Evolutionary conservation across 139 green algal species (phyloP).

Genomic region (Nannochloris sp.): DNA sequence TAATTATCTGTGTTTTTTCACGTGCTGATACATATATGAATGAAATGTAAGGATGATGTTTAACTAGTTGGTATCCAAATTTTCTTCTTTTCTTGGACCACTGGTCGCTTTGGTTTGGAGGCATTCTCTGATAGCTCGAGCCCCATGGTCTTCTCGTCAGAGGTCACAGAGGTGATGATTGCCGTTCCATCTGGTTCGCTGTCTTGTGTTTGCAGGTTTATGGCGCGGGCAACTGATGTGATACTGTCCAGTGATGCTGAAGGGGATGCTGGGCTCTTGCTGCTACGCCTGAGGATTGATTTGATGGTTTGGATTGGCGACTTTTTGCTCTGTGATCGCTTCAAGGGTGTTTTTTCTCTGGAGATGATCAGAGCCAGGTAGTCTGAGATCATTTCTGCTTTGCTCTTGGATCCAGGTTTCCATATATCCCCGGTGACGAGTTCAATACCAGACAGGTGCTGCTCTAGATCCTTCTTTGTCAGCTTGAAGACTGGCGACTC

Average conservation of each 20-base stretch:
- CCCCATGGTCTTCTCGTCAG: too few species aligned
- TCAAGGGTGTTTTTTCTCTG: background rate
- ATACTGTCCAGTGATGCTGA: background rate
- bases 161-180: background rate
- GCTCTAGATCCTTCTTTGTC: background rate
- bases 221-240: too few species aligned
- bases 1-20: background rate
- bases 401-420: constrained; percentile 36
- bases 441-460: constrained; percentile 23
- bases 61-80: too few species aligned
- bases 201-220: background rate
- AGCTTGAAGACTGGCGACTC: background rate
- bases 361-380: constrained; percentile 22
- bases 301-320: background rate
- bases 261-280: constrained; percentile 7
- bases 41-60: too few species aligned
- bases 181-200: background rate
- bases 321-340: background rate
- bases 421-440: constrained; percentile 25
- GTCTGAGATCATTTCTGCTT: constrained; percentile 41
- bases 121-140: too few species aligned
- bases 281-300: constrained; percentile 5
- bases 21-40: too few species aligned
- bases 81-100: too few species aligned
- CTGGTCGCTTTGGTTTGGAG: too few species aligned